phyloP scores from a whole-genome alignment of 345 rosid species.

The Populus nigra region DNA sequence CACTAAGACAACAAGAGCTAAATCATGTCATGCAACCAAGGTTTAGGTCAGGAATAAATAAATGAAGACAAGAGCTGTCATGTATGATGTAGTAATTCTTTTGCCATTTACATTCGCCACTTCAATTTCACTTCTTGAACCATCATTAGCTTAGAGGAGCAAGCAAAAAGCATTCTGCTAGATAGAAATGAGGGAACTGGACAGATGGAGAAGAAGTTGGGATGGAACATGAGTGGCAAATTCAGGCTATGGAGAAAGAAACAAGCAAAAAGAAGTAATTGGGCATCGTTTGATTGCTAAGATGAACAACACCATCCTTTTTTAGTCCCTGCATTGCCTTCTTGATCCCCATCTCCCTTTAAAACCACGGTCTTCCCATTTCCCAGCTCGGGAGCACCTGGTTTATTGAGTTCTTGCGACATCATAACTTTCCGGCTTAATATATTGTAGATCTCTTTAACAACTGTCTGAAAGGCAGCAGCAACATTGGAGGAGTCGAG shows the following conservation, averaged over 20 bases:
- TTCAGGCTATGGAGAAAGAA: constrained; percentile 6
- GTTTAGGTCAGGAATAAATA: neutral
- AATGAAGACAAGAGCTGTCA: no score
- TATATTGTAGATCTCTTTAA: constrained; percentile 84
- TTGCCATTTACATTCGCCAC: constrained; percentile 28
- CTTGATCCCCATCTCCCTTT: constrained; percentile 30
- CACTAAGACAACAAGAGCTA: no score
- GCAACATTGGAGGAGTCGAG: constrained; percentile 87
- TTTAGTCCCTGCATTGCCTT: constrained; percentile 30
- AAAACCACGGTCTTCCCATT: constrained; percentile 74
- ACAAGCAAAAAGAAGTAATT: neutral
- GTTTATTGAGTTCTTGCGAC: constrained; percentile 69
- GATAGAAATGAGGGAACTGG: constrained; percentile 23
- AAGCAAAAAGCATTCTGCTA: constrained; percentile 7
- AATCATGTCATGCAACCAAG: neutral
- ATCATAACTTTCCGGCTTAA: constrained; percentile 85
- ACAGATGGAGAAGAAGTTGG: constrained; percentile 27
- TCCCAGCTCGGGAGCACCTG: constrained; percentile 54
- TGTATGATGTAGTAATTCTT: no score
- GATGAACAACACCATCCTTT: constrained; percentile 65
- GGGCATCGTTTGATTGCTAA: constrained; percentile 7
- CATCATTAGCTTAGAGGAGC: constrained; percentile 12
- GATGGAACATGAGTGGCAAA: constrained; percentile 3
- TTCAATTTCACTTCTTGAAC: constrained; percentile 23
- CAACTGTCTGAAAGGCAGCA: constrained; percentile 91